phyloP scores from a whole-genome alignment of 306 rosid genomes.

The Citrullus colocynthis region DNA sequence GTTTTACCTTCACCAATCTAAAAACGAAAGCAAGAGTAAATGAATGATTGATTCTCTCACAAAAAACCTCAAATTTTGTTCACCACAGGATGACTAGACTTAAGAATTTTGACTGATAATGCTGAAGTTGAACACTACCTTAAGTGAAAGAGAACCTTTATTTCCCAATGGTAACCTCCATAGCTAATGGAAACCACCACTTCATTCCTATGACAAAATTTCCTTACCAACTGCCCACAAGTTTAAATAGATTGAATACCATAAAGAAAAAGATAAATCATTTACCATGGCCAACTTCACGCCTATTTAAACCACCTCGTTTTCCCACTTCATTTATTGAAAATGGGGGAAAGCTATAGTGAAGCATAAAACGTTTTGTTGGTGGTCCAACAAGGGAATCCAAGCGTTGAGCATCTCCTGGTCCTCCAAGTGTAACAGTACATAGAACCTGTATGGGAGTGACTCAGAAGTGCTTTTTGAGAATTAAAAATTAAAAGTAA shows the following conservation, averaged over 20 bases:
- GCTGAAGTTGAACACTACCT: not conserved
- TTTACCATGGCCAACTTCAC: slow-evolving; percentile 99
- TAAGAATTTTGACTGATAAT: not conserved
- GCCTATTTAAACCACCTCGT: slow-evolving; percentile 83
- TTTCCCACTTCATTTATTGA: slow-evolving; percentile 88
- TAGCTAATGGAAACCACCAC: not conserved
- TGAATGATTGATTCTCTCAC: not conserved
- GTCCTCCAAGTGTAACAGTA: slow-evolving; percentile 94
- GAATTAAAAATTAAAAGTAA: slow-evolving; percentile 9
- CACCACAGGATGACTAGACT: not conserved
- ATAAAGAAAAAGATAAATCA: not conserved
- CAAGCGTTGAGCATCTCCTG: slow-evolving; percentile 82
- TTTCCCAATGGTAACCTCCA: not conserved
- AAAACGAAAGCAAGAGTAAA: not conserved
- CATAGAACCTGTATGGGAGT: slow-evolving; percentile 61
- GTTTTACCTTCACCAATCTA: not conserved
- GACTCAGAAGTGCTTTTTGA: slow-evolving; percentile 1
- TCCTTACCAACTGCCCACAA: not conserved
- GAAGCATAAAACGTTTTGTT: slow-evolving; percentile 92
- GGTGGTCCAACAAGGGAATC: slow-evolving; percentile 85
- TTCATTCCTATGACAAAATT: not conserved
- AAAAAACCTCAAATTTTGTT: not conserved
- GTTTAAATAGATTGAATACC: not conserved
- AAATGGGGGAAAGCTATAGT: slow-evolving; percentile 93
- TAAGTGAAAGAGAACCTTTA: not conserved